Evolutionary conservation across 2,329 filamentous ascomycete species (phyloP), one percentile per base, ranked within the genome.

Genomic region (Fusarium decemcellulare): DNA sequence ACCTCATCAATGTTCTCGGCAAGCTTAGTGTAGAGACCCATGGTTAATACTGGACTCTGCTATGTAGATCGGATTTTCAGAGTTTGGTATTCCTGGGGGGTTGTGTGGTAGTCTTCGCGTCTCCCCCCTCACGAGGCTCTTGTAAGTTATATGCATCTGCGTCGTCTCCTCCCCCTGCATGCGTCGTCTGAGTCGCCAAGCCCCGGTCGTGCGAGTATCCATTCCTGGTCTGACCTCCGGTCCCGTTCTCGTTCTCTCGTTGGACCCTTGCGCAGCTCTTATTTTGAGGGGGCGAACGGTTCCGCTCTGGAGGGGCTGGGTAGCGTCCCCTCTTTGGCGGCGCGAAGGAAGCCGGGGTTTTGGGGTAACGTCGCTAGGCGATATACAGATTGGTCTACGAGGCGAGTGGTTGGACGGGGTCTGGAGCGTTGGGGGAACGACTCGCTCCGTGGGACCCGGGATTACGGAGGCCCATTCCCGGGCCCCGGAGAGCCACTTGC

Each of bases 21-120:
- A 23, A 70, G 68, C 37, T 72, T 72, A 11, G 66, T 65, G 32
- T 72, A 62, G 7, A 72, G 29, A 10, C 69, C 69, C 69, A 72
- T 72, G 54, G 29, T 63, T 18, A 32, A n/a, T 5, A 18, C 4
- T 65, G n/a, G 8, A 34, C 15, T 48, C 46, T 48, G 4, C 29
- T 48, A 39, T 16, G 37, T 39, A 39, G n/a, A 48, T 48, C 46
- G 14, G 46, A 12, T 30, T 48, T 48, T 34, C n/a, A 34, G 46
- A 48, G 46, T 48, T 48, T 27, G 14, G 29, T 34, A 34, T 48
- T 48, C 46, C 27, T 48, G 18, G 46, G 46, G 46, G 29, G 14
- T 34, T 34, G 46, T 48, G 46, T 48, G 46, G 46, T 34, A 18
- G 23, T 23, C 23, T 18, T 48, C 16, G 14, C 46, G 30, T 32